Base-by-base conservation (phyloP, 1,284 basidiomycete species). In the Papiliotrema nemorosa region DNA sequence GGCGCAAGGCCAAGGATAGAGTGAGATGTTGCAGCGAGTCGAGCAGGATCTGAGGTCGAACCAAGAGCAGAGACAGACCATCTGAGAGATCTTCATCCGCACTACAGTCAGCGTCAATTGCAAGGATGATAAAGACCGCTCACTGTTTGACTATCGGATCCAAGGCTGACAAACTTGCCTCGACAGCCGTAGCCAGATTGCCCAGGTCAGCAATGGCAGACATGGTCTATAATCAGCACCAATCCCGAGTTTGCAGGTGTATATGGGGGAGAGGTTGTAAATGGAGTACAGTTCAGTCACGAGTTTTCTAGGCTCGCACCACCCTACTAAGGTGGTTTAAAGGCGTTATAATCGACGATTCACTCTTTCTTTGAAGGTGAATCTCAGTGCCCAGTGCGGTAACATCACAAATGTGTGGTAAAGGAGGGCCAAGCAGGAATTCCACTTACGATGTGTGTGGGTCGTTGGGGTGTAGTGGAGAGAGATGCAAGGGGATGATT, bases 1-100 rank as follows among this genome's bases (percentile, higher is more conserved):
- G 55, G 9, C 64, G 58, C 12, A 86, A 82, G 6, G 87, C 80
- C 42, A 85, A 80, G 27, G 93, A 74, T 18, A 97, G 81, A 20
- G 85, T 81, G 37, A 97, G 79, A 16, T 91, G 86, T 50, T 94
- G 91, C 7, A 97, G 78, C 69, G 97, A 97, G 1, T 86, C 86
- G 12, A 97, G 76, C 58, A 97, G 80, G 13, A 88, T 73, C 51
- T 93, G 84, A 59, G 93, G 87, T 73, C 97, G 94, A 50, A 93
- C 76, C 3, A 88, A 87, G 16, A 98, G 79, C 2, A 98, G 79
- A 0, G 94, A 97, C 55, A 97, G 89, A 25, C 94, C 94, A 25
- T 87, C 79, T 53, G 81, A 80, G 27, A 81, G 82, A 59, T 89
- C 82, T 22, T 57, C 55, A 44, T 55, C 57, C 3, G 62, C 53